phyloP scores from a whole-genome alignment of 805 yeast genomes.

The Candida insectorum region DNA sequence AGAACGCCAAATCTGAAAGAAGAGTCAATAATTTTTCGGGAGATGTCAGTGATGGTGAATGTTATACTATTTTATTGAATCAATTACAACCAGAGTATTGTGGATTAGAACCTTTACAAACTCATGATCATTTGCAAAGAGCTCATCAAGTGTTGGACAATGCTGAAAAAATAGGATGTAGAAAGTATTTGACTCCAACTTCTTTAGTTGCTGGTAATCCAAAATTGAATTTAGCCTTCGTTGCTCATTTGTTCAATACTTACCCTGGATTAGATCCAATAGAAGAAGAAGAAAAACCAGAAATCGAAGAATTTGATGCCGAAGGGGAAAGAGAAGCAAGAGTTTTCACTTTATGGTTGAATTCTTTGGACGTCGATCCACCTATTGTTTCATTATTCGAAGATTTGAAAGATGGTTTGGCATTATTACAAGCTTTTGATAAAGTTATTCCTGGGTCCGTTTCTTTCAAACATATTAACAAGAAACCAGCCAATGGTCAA shows the following conservation, averaged over 20 bases:
- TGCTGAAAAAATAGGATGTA: constrained; percentile 88
- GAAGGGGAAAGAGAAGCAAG: constrained; percentile 99
- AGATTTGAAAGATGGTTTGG: constrained; percentile 89
- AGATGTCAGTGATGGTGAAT: constrained; percentile 93
- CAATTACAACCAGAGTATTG: constrained; percentile 85
- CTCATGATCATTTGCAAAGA: constrained; percentile 66
- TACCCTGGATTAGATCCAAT: constrained; percentile 96
- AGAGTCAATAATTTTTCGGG: constrained; percentile 80
- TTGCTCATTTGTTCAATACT: constrained; percentile 94
- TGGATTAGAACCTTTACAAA: constrained; percentile 78
- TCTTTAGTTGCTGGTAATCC: constrained; percentile 96
- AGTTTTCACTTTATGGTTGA: constrained; percentile 96
- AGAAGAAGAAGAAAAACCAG: constrained; percentile 86
- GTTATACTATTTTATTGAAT: constrained; percentile 83
- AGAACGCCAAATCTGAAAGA: constrained; percentile 86
- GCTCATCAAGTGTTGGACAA: constrained; percentile 84
- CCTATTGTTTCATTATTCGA: constrained; percentile 89
- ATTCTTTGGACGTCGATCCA: constrained; percentile 94
- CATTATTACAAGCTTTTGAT: constrained; percentile 87
- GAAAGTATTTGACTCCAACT: constrained; percentile 92
- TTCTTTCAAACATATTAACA: constrained; percentile 73
- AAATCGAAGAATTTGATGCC: constrained; percentile 97
- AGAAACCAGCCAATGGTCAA: constrained; percentile 69
- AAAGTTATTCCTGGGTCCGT: constrained; percentile 95
- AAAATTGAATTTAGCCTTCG: constrained; percentile 92